Evolutionary conservation across 2,329 filamentous ascomycete species (phyloP), one percentile per base, ranked within the genome.

Genomic region (Scytalidium sp.): DNA sequence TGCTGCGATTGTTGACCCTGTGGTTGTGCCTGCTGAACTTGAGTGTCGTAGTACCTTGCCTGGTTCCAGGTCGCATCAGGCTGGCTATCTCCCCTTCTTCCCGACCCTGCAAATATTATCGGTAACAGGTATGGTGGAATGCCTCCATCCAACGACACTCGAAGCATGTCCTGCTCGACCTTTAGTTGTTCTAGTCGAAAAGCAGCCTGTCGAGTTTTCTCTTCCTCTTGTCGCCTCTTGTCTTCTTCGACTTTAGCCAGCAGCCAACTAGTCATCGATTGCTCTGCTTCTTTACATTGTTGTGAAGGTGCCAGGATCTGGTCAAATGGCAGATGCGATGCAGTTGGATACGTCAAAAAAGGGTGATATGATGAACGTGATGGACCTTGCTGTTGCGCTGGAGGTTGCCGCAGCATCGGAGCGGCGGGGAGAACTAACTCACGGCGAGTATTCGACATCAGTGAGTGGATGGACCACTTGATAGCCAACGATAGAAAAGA

Each of bases 111-210:
- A 67, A 92, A 90, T 20, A 92, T 83, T 51, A 90, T 71, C 6
- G 88, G 88, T 21, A 91, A 78, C 77, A 91, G 81, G 29, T 84
- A 78, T 11, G 87, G 86, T 9, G 88, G 87, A 46, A 92, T 82
- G 10, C 87, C 87, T 39, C 84, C 82, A 47, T 78, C 75, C 47
- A 91, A 66, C 2, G 86, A 87, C 20, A 85, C 83, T 49, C 79
- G 75, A 50, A 92, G 69, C 69, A 92, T 90, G 43, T 83, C 83
- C 62, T 86, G 80, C 67, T 91, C 88, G 49, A 89, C 76, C 60
- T 78, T 85, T 43, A 87, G 76, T 68, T 88, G 87, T 68, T 91
- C 87, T 25, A 90, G 69, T 21, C 83, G 83, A 41, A 88, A 68
- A 23, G 74, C 72, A 66, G 90, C 88, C 59, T 80, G 78, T 25